Base-by-base conservation (phyloP, 2,329 filamentous ascomycete species). In the Fusarium brachygibbosum region DNA sequence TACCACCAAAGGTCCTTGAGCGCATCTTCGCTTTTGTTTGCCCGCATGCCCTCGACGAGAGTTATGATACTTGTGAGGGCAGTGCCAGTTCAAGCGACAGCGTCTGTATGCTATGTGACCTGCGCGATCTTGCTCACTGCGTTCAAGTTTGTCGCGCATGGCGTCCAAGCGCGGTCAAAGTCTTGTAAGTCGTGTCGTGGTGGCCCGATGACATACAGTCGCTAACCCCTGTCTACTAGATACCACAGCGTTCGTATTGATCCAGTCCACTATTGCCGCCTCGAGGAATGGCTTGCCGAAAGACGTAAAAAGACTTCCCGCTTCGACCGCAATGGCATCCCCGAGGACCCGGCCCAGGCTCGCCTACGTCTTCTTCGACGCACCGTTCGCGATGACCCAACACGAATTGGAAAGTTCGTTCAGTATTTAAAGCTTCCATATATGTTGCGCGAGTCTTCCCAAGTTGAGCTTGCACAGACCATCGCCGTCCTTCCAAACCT, bases 191-290 rank as follows among this genome's bases (percentile, higher is more conserved):
- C 45, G 44, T 37, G 38, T 44, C 34, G 49, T 58, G 23, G 37
- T 49, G 48, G 32, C 35, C 45, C 55, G 23, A 40, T 54, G 17
- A 44, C 37, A 46, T 29, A 40, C 29, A 52, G n/a, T 58, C 46
- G 28, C 71, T 74, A 42, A 74, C 44, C 45, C 13, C 25, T 50
- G 28, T 41, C 14, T 32, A 12, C 40, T 74, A 97, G 93, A 71
- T 97, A 97, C 79, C 90, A 91, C 75, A 94, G 93, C 82, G 90
- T 98, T 70, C 92, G 94, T 63, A 96, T 98, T 78, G 95, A 98
- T 78, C 88, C 92, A 19, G 94, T 98, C 32, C 95, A 98, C 81
- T 98, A 97, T 82, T 98, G 95, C 83, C 89, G 92, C 69, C 91
- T 92, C 74, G 95, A 98, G 80, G 90, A 92, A 62, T 84, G 91